These are phyloP conservation scores for Prunus kanzakura DNA, from an alignment of 306 rosid genomes.

Conservation along the genomic window DNA sequence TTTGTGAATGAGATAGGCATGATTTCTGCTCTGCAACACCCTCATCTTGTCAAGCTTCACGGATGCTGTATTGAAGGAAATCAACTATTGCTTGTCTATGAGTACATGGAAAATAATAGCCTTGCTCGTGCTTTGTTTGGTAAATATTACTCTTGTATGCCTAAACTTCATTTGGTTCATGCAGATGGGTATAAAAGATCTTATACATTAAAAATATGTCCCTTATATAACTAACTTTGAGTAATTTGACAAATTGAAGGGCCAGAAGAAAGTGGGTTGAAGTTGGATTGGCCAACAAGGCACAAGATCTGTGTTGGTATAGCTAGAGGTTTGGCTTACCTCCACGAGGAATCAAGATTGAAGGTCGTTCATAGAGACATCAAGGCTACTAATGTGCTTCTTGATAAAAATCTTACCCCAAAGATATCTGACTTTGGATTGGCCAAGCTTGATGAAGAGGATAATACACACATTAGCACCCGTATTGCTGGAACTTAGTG, in stretches of 20 bases:
- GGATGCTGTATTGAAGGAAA: no score
- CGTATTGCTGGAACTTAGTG: slow-evolving; percentile 11
- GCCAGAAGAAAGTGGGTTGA: background rate
- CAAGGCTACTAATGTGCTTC: slow-evolving; percentile 38
- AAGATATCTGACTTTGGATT: slow-evolving; percentile 39
- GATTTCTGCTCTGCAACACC: slow-evolving; percentile 24
- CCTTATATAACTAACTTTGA: background rate
- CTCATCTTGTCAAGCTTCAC: no score
- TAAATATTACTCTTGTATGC: background rate
- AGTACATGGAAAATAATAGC: slow-evolving; percentile 32
- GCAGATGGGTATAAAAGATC: background rate
- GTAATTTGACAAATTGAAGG: slow-evolving; percentile 8
- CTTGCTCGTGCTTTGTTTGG: slow-evolving; percentile 54
- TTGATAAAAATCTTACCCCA: slow-evolving; percentile 31
- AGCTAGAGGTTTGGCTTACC: slow-evolving; percentile 32
- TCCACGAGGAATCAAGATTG: slow-evolving; percentile 21
- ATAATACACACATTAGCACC: slow-evolving; percentile 30
- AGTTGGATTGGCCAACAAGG: background rate
- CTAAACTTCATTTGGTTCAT: background rate
- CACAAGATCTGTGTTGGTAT: slow-evolving; percentile 27
- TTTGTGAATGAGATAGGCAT: slow-evolving; percentile 41
- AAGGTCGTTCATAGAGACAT: no score
- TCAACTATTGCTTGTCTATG: no score
- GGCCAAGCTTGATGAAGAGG: slow-evolving; percentile 41
- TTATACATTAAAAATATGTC: background rate